Evolutionary conservation across 106 monocot genomes (phyloP).

Genomic region (Dioscorea alata): DNA sequence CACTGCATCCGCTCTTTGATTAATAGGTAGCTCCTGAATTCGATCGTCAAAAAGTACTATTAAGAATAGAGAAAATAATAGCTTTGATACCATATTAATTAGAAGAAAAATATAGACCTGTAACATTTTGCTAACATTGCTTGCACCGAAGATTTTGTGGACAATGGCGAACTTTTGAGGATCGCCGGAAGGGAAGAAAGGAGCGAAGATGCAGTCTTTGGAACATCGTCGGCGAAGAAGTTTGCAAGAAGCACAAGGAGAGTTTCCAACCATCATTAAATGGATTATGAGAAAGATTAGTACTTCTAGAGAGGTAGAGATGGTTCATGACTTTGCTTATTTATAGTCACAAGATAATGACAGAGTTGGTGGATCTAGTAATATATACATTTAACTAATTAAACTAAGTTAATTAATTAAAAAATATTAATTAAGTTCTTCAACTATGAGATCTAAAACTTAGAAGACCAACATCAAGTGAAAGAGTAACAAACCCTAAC

Average conservation of each 20-base stretch:
- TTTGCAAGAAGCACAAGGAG: constrained; percentile 74
- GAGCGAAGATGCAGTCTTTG: constrained; percentile 70
- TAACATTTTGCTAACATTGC: constrained; percentile 76
- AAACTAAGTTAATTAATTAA: no score
- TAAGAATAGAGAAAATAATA: no score
- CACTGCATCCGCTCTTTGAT: constrained; percentile 77
- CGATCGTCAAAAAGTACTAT: background rate
- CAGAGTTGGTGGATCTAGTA: background rate
- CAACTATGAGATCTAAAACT: no score
- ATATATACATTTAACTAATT: background rate
- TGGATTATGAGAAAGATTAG: background rate
- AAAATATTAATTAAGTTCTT: background rate
- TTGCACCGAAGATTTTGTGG: constrained; percentile 76
- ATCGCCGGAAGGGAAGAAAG: constrained; percentile 63
- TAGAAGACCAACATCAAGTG: no score
- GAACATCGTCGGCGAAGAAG: constrained; percentile 54
- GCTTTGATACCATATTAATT: background rate
- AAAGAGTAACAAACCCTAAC: constrained; percentile 1
- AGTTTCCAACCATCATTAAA: constrained; percentile 31
- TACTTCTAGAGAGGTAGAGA: constrained; percentile 10
- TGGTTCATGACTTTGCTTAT: constrained; percentile 14
- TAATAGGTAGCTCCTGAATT: constrained; percentile 56
- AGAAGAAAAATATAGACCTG: constrained; percentile 27
- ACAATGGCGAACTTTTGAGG: constrained; percentile 80
- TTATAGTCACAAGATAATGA: constrained; percentile 16